These are phyloP conservation scores for Trichoderma parareesei DNA, from an alignment of 495 filamentous ascomycete genomes.

Conservation along the genomic window DNA sequence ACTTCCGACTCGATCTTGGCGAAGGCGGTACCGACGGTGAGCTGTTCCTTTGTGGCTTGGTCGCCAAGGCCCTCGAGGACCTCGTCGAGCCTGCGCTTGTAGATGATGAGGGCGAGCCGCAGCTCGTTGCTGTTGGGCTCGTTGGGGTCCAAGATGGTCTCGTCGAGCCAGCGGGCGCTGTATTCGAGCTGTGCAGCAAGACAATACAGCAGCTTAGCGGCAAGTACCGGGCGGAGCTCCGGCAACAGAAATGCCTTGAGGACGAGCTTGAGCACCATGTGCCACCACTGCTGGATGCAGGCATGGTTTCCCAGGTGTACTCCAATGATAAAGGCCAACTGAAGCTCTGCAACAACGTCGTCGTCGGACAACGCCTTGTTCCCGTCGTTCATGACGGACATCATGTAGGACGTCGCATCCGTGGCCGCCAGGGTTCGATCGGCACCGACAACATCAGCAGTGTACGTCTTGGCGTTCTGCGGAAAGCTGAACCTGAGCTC, in stretches of 20 bases:
- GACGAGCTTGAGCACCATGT: slow-evolving; percentile 55
- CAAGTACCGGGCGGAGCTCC: slow-evolving; percentile 46
- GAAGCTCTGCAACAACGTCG: slow-evolving; percentile 75
- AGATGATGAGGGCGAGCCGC: slow-evolving; percentile 30
- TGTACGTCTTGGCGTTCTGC: slow-evolving; percentile 53
- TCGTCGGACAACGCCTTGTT: slow-evolving; percentile 16
- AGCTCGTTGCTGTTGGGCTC: slow-evolving; percentile 24
- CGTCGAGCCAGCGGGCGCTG: slow-evolving; percentile 58
- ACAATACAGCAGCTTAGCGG: slow-evolving; percentile 50
- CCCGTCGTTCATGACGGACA: slow-evolving; percentile 17
- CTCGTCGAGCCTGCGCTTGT: slow-evolving; percentile 35
- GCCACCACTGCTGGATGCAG: slow-evolving; percentile 83
- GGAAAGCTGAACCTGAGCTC: slow-evolving; percentile 47
- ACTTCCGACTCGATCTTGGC: slow-evolving; percentile 38
- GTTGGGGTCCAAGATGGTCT: slow-evolving; percentile 45
- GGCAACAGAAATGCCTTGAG: slow-evolving; percentile 61
- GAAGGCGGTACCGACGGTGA: slow-evolving; percentile 26
- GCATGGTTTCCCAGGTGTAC: slow-evolving; percentile 76
- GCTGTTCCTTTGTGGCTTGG: slow-evolving; percentile 24
- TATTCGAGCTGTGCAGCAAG: slow-evolving; percentile 65
- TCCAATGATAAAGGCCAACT: slow-evolving; percentile 76
- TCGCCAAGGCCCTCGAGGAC: slow-evolving; percentile 23
- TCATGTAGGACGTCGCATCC: slow-evolving; percentile 27
- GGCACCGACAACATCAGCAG: slow-evolving; percentile 54
- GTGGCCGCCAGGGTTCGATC: slow-evolving; percentile 23